Base-by-base conservation (phyloP, 305 asterid genomes). In the Rubia balearica region DNA sequence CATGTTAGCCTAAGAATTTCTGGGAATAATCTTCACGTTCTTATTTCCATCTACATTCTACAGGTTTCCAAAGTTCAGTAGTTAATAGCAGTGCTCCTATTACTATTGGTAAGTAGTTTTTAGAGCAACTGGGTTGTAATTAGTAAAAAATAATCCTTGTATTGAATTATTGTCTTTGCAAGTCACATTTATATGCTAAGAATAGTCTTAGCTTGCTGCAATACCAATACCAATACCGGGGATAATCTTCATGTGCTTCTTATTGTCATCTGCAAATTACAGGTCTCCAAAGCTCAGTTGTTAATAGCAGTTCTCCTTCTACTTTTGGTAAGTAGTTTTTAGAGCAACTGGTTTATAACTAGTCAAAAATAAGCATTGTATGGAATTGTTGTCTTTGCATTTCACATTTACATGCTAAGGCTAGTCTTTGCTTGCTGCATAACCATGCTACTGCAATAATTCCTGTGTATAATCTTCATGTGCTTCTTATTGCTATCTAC, bases 71-170 rank as follows among this genome's bases (percentile, higher is more conserved):
- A 78, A 75, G 72, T 79, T 78, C 90, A 14, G 79, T 68, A 69
- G 67, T 19, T 6, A 51, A 51, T 16, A 51, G 57, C 22, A 51
- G 6, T 51, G 42, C 85, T 42, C 79, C 97, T 57, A 84, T 84
- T 81, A 51, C 91, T 61, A 86, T 90, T 83, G 97, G 96, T 79
- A 82, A 88, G 97, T 86, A 81, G 69, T 76, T 65, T 55, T 19
- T 77, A 8, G 66, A 61, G 27, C 7, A 7, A 45, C 22, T 61
- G 17, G 22, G 5, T 51, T 51, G 1, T 16, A 17, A 51, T 21
- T n/a, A 16, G 22, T 5, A 19, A 51, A 51, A 17, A 14, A 46
- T 46, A 49, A 49, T 49, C 56, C 5, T 51, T 51, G 19, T 51
- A 17, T 51, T 8, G 6, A 57, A 1, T 21, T n/a, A 13, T 57